These are phyloP conservation scores for Ophiostoma montium DNA, from an alignment of 2,329 filamentous ascomycete genomes.

Conservation along the genomic window DNA sequence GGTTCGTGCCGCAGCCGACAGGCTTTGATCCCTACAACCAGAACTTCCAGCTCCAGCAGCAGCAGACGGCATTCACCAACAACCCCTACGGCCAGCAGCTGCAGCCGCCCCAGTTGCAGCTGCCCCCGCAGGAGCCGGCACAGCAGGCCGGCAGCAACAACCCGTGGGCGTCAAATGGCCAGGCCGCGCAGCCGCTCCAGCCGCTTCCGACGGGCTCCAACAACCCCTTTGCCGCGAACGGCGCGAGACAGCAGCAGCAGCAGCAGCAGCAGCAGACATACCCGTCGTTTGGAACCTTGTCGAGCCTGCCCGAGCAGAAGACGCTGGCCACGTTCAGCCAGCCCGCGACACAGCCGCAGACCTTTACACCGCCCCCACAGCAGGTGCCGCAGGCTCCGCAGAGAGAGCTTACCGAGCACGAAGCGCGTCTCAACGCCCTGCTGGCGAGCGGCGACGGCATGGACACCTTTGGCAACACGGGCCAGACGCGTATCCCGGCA, in stretches of 20 bases:
- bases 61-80: slow-evolving; percentile 18
- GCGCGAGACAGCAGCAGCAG: slow-evolving; percentile 2
- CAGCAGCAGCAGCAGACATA: slow-evolving; percentile 18
- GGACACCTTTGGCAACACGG: slow-evolving; percentile 96
- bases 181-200: slow-evolving; percentile 51
- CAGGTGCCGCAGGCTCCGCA: slow-evolving; percentile 32
- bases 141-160: slow-evolving; percentile 80
- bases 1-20: slow-evolving; percentile 41
- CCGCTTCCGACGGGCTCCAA: slow-evolving; percentile 89
- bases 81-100: slow-evolving; percentile 27
- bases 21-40: slow-evolving; percentile 51
- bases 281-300: slow-evolving; percentile 54
- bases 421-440: slow-evolving; percentile 71
- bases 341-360: slow-evolving; percentile 22
- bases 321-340: slow-evolving; percentile 47
- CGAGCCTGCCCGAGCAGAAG: slow-evolving; percentile 71
- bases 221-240: slow-evolving; percentile 66
- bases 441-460: slow-evolving; percentile 80
- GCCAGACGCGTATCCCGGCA: slow-evolving; percentile 83
- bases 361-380: neutral
- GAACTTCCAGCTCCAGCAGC: slow-evolving; percentile 30
- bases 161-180: slow-evolving; percentile 65
- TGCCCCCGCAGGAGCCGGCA: slow-evolving; percentile 36
- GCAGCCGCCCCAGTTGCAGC: slow-evolving; percentile 30
- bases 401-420: slow-evolving; percentile 46